Evolutionary conservation across 2,329 filamentous ascomycete genomes (phyloP), one percentile per base, ranked within the genome.

Genomic region (Knufia fluminis): DNA sequence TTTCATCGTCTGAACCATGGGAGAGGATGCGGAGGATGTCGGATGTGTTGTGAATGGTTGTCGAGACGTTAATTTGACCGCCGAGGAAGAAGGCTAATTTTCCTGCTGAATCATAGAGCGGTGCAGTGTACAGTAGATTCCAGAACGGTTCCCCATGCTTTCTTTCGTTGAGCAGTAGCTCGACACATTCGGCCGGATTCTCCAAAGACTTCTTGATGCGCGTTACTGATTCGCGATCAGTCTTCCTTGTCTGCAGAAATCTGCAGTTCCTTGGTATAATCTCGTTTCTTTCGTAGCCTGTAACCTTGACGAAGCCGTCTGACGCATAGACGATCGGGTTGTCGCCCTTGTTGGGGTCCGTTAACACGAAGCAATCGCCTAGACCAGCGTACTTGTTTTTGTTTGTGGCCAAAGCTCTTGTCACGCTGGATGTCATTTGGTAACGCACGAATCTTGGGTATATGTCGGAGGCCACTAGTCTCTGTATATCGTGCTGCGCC

Each of bases 301-400:
- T 77, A 3, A 78, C 61, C n/a, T 66, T 62, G 42, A 74, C 64
- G 51, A 78, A 78, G 1, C 73, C 72, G 49, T 77, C 73, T 0
- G 74, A 76, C 2, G 70, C 71, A 50, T 63, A 73, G 0, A 69
- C 53, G 33, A 77, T 72, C 0, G 76, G 73, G 51, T 77, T 76
- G 44, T 77, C 73, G 0, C 69, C 65, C 38, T 67, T 66, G 0
- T 48, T 57, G 10, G 75, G 74, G 56, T 80, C 73, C 0, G 74
- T 78, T 14, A 82, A 59, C 49, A 76, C 78, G 54, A 82, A 81
- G 19, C 77, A 76, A 43, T 77, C 71, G 7, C 76, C 78, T 0
- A 82, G 67, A 0, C 79, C 79, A 2, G 72, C 71, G 47, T 74
- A 80, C 51, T 60, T 64, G 20, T 45, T 66, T 58, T 59, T 59